A percentile compares a stretch with the other conserved stretches of the same genome.
Evolutionary conservation across 768 basidiomycete genomes (phyloP).

Genomic region (Kwoniella botswanensis): DNA sequence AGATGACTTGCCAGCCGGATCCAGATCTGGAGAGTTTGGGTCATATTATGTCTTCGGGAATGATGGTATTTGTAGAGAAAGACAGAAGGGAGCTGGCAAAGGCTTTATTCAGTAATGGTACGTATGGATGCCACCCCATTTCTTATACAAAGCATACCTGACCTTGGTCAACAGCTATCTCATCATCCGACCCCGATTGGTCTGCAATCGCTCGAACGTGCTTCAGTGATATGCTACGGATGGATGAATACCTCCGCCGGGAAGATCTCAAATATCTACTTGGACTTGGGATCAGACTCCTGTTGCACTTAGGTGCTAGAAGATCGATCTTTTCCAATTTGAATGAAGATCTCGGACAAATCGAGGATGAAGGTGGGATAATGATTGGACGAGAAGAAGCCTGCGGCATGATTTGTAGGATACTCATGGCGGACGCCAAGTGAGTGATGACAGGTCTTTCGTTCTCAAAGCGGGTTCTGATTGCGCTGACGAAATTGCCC

Average conservation of each 20-base stretch:
- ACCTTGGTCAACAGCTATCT: neutral
- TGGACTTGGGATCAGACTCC: neutral
- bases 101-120: neutral
- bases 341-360: neutral
- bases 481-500: neutral
- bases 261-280: neutral
- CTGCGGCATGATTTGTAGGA: constrained; percentile 1
- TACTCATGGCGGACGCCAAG: neutral
- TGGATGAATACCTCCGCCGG: neutral
- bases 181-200: neutral
- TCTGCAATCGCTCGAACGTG: neutral
- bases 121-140: neutral
- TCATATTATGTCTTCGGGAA: neutral
- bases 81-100: neutral
- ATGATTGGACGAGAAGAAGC: neutral
- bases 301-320: neutral
- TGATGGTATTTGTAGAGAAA: neutral
- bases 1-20: neutral
- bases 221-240: neutral
- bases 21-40: neutral
- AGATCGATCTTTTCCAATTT: neutral
- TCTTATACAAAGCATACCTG: too few species aligned
- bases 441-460: constrained; percentile 1
- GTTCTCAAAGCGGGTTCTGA: neutral
- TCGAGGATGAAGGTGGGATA: neutral